A percentile compares a stretch with the other conserved stretches of the same genome.
phyloP scores from a whole-genome alignment of 2,329 filamentous ascomycete genomes.

The Colletotrichum acutatum region DNA sequence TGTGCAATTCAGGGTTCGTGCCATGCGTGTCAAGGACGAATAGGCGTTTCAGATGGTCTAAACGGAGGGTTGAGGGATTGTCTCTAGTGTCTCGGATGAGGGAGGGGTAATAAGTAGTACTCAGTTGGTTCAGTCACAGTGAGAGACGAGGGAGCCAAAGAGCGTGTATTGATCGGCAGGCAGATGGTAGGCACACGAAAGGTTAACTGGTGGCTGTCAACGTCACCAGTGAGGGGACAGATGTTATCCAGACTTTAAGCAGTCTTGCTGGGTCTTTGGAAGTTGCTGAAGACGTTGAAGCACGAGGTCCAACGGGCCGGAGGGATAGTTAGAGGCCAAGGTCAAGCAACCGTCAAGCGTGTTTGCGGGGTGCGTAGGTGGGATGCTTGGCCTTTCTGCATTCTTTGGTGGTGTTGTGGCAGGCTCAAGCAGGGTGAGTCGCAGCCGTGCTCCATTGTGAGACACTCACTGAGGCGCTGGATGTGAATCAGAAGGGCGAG shows the following conservation, averaged over 20 bases:
- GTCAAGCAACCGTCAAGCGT: neutral
- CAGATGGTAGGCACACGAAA: neutral
- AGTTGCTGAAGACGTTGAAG: neutral
- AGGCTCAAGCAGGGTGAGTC: slow-evolving; percentile 4
- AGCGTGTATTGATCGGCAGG: neutral
- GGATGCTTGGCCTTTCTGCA: neutral
- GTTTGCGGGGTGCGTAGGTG: slow-evolving; percentile 3
- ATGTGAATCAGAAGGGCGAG: neutral
- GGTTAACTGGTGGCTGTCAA: neutral
- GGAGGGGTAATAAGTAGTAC: neutral
- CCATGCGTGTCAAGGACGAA: slow-evolving; percentile 24
- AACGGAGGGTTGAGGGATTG: slow-evolving; percentile 5
- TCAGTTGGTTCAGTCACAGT: neutral
- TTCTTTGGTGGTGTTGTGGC: slow-evolving; percentile 3
- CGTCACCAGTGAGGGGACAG: neutral
- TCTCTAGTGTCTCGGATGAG: neutral
- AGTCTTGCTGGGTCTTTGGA: neutral
- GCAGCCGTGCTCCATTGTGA: slow-evolving; percentile 19
- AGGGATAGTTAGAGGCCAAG: neutral
- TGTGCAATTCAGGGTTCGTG: slow-evolving; percentile 2
- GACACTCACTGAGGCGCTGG: slow-evolving; percentile 23
- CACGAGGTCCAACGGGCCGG: neutral
- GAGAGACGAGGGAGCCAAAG: neutral
- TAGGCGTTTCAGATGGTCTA: slow-evolving; percentile 28
- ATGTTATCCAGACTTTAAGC: neutral